These are phyloP conservation scores for Naegleria lovaniensis DNA, from an alignment of 208 protist genomes.

Conservation along the genomic window DNA sequence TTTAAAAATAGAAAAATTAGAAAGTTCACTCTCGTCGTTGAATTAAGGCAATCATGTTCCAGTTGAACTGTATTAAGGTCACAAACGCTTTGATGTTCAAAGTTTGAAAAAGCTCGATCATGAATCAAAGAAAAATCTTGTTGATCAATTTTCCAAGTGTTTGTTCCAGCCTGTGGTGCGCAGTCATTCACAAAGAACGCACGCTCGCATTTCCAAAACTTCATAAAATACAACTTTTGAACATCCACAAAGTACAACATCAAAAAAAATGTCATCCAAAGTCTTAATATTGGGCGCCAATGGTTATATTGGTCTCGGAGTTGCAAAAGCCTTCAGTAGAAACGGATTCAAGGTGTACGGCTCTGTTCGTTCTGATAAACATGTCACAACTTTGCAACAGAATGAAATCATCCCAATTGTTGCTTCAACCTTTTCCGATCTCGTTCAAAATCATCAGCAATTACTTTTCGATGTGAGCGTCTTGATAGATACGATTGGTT, in stretches of 20 bases:
- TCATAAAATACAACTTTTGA: too few species aligned
- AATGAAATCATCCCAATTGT: not conserved
- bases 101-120: too few species aligned
- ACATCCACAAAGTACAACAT: not conserved
- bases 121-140: too few species aligned
- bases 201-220: too few species aligned
- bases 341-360: not conserved
- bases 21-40: too few species aligned
- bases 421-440: not conserved
- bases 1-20: too few species aligned
- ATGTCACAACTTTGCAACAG: not conserved
- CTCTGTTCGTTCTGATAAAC: not conserved
- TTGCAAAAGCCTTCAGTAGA: not conserved
- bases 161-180: too few species aligned
- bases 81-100: too few species aligned
- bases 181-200: too few species aligned
- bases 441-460: not conserved
- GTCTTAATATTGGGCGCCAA: not conserved
- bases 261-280: constrained; percentile 1
- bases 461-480: not conserved
- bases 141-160: too few species aligned
- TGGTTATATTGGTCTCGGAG: constrained; percentile 8
- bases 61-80: too few species aligned
- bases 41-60: too few species aligned
- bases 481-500: not conserved